A percentile compares a stretch with the other conserved stretches of the same genome.
These are phyloP conservation scores for Penicillium simplicissimum DNA, from an alignment of 495 filamentous ascomycete genomes.

Conservation along the genomic window DNA sequence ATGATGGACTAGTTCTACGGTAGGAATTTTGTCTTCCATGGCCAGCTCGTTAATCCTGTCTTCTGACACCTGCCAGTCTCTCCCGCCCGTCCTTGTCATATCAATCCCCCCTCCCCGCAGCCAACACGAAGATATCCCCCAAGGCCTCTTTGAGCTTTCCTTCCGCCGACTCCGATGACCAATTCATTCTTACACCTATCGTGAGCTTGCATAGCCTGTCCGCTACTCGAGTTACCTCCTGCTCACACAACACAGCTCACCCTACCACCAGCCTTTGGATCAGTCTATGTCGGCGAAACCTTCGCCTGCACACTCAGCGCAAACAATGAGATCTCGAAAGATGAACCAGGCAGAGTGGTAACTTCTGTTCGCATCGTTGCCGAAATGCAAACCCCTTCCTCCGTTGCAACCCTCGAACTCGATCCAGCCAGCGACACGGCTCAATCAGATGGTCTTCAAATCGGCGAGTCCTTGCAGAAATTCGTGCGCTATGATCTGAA, in stretches of 20 bases:
- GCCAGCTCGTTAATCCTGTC: not conserved
- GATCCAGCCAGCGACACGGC: constrained; percentile 39
- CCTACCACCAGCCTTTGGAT: constrained; percentile 90
- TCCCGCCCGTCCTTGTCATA: constrained; percentile 58
- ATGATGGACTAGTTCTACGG: constrained; percentile 39
- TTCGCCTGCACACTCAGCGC: constrained; percentile 93
- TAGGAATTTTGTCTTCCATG: constrained; percentile 17
- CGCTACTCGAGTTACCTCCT: not conserved
- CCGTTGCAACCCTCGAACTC: constrained; percentile 58
- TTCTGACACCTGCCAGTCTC: constrained; percentile 41
- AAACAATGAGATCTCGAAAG: constrained; percentile 72
- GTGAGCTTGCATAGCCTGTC: constrained; percentile 34
- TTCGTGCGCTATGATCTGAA: constrained; percentile 86
- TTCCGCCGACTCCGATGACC: constrained; percentile 44
- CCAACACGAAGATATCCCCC: constrained; percentile 49
- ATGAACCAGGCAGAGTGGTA: constrained; percentile 53
- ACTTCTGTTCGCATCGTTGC: constrained; percentile 79
- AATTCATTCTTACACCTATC: constrained; percentile 62
- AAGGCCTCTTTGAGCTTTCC: constrained; percentile 56
- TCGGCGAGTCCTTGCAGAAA: constrained; percentile 73
- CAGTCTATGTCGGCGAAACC: constrained; percentile 92
- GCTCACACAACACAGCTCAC: constrained; percentile 56
- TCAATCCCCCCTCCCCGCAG: constrained; percentile 57
- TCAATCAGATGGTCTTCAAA: constrained; percentile 52
- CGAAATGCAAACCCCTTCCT: constrained; percentile 90